Evolutionary conservation across 2,329 filamentous ascomycete species (phyloP).

Genomic region (Cadophora sp.): DNA sequence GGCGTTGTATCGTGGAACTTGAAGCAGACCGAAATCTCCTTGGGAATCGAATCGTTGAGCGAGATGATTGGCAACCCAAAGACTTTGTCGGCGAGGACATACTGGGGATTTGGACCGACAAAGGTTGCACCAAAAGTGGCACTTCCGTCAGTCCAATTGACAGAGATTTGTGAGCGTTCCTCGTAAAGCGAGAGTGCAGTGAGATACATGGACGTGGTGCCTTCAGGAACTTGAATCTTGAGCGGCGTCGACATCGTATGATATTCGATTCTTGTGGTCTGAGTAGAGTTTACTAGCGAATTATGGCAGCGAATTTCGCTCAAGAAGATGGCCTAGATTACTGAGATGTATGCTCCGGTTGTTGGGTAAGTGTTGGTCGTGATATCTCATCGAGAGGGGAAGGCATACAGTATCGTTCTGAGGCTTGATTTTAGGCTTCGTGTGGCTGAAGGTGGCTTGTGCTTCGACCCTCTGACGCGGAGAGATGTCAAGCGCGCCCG

Average conservation of each 20-base stretch:
- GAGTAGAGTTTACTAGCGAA: too few relatives aligned
- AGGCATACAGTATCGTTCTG: neutral
- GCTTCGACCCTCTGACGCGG: slow-evolving; percentile 18
- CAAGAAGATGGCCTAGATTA: neutral
- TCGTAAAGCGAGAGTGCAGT: slow-evolving; percentile 23
- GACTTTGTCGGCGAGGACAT: slow-evolving; percentile 22
- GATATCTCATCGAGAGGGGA: neutral
- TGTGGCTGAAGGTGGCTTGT: neutral
- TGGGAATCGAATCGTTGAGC: slow-evolving; percentile 8
- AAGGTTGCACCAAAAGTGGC: slow-evolving; percentile 24
- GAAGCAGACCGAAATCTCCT: slow-evolving; percentile 20
- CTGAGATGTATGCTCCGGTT: neutral
- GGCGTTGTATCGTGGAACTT: slow-evolving; percentile 17
- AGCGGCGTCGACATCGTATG: slow-evolving; percentile 17
- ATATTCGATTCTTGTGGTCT: neutral
- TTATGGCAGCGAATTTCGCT: neutral
- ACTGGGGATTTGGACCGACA: slow-evolving; percentile 14
- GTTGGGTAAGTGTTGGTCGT: neutral
- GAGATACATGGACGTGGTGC: slow-evolving; percentile 19
- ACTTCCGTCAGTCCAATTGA: slow-evolving; percentile 21
- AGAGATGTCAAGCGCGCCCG: slow-evolving; percentile 22
- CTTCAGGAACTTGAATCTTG: slow-evolving; percentile 15
- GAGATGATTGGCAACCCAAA: slow-evolving; percentile 22
- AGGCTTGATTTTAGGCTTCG: slow-evolving; percentile 2
- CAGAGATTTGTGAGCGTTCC: slow-evolving; percentile 7